phyloP scores from a whole-genome alignment of 129 eudicot species.

The Heracleum sosnowskyi region DNA sequence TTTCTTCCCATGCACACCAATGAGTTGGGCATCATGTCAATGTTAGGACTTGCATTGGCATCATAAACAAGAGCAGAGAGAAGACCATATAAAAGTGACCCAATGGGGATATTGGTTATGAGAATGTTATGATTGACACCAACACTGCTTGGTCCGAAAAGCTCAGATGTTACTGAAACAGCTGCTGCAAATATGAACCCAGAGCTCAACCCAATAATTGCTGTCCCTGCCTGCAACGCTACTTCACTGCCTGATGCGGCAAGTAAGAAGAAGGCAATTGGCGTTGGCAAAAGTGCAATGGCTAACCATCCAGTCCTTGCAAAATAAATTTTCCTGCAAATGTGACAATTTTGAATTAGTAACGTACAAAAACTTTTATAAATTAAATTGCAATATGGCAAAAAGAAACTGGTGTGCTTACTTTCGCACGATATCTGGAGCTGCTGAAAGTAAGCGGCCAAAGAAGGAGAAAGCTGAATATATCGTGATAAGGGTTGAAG shows the following conservation, averaged over 20 bases:
- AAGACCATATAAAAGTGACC: conserved; percentile 67
- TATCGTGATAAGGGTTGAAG: conserved; percentile 51
- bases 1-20: conserved; percentile 70
- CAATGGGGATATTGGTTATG: conserved; percentile 81
- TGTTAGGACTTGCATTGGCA: conserved; percentile 20
- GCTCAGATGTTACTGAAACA: conserved; percentile 87
- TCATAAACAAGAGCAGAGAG: conserved; percentile 75
- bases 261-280: conserved; percentile 68
- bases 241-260: conserved; percentile 40
- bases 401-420: conserved; percentile 23
- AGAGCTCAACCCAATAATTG: conserved; percentile 70
- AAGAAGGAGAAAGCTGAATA: conserved; percentile 87
- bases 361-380: not conserved
- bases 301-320: conserved; percentile 92
- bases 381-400: not conserved
- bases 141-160: conserved; percentile 64
- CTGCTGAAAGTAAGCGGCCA: conserved; percentile 84
- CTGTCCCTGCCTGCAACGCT: conserved; percentile 57
- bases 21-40: conserved; percentile 13
- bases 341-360: not conserved
- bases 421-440: conserved; percentile 63
- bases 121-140: conserved; percentile 93
- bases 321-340: conserved; percentile 62
- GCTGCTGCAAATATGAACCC: conserved; percentile 92
- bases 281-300: conserved; percentile 64